Evolutionary conservation across 2,329 filamentous ascomycete genomes (phyloP), one percentile per base, ranked within the genome.

Genomic region (Lachnellula cervina): DNA sequence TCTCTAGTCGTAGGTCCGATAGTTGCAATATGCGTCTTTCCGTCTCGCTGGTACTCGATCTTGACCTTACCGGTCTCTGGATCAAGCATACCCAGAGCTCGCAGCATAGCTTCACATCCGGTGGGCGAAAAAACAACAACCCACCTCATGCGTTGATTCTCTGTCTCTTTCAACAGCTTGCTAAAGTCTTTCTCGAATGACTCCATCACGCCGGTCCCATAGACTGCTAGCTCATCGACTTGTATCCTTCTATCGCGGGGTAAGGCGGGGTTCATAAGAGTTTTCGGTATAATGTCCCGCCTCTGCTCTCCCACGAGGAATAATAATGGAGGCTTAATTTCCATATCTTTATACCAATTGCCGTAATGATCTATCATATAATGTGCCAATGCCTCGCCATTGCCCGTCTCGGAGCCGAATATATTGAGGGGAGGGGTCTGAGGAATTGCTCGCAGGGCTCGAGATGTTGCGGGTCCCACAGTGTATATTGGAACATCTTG

Each of bases 1-100:
- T 91, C 84, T 60, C 86, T 80, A 11, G 94, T 99, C 17, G 94
- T 99, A 13, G 94, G 93, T 0, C 94, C 94, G 71, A 99, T 99
- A 0, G 92, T 95, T 14, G 87, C 90, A 58, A 97, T 77, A 59
- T 81, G 84, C 1, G 84, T 87, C 50, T 70, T 77, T 9, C 73
- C 19, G 8, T 73, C 28, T 69, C 68, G 53, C 52, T 57, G 28
- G 28, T 13, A 54, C 9, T 17, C 55, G 37, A 47, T 52, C 40
- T 49, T 66, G 19, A 69, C 72, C 64, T 69, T 77, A 19, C 74
- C 73, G 0, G 75, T 79, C 17, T 69, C 67, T 5, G 71, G 66
- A 54, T 83, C 78, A 17, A 85, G 66, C 62, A 80, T 63, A 2
- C 75, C 79, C 51, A 88, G 67, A 2, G 74, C 75, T 6, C 73